Evolutionary conservation across 2,329 filamentous ascomycete species (phyloP), one percentile per base, ranked within the genome.

Genomic region (Diplodia seriata): DNA sequence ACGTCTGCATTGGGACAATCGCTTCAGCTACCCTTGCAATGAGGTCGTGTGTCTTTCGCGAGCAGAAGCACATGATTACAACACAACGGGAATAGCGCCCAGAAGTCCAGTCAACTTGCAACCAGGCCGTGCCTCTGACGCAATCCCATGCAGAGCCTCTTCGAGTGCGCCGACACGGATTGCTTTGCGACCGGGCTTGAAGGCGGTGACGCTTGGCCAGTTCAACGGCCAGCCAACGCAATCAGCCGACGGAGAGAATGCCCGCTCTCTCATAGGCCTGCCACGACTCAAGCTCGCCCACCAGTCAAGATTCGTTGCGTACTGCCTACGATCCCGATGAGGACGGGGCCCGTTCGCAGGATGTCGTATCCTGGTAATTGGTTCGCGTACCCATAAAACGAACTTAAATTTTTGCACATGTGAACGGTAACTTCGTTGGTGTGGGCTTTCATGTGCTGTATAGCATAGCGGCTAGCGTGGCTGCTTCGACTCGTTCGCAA

Each of bases 141-240:
- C 43, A 47, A 47, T 9, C 18, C 23, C 26, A 7, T 29, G 23
- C 50, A 53, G 15, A 29, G 12, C 31, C 53, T 55, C 18, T 23
- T 29, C 40, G 18, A 8, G 47, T 38, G 59, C 23, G 59, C 59
- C 59, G 29, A 33, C 59, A 20, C 47, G 23, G n/a, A 8, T 12
- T 36, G 40, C 59, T 38, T 31, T 31, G 40, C 14, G 43, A 26
- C 8, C 23, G 23, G 40, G 40, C n/a, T 18, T 8, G 59, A 38
- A 63, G 59, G 59, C 59, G 59, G 59, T 63, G 59, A 63, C 59
- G 49, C 40, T 50, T 12, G 43, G 55, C 36, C 55, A 59, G 55
- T 59, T 59, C 55, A 59, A 59, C 55, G 26, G n/a, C 14, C 33
- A 50, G 40, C 49, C 33, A 31, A 29, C 20, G 43, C 59, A 51